Base-by-base conservation (phyloP, 2,329 filamentous ascomycete genomes). In the Neonectria punicea region DNA sequence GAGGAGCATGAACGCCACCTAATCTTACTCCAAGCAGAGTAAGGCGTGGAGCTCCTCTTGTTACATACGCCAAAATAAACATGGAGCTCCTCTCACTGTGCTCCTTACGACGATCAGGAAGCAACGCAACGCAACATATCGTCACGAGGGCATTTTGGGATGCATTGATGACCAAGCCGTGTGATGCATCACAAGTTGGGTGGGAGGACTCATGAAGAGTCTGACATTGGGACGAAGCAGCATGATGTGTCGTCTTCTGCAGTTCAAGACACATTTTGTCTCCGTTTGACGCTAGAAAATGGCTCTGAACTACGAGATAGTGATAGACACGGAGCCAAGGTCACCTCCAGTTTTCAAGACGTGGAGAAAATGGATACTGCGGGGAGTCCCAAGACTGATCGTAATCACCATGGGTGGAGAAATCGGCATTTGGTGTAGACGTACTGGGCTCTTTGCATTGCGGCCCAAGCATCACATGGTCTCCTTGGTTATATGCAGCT, bases 21-120 rank as follows among this genome's bases (percentile, higher is more conserved):
- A 30, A 5, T 3, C 32, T 7, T 22, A 34, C 32, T 22, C 39
- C 28, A 51, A 44, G 43, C 9, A 44, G 25, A 6, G 47, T n/a
- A 20, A 47, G 30, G 34, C 49, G 58, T 28, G 58, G 58, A 61
- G 58, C 58, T 61, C 58, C 58, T 61, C 58, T 50, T 50, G 13
- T 28, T 10, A 32, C 13, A 11, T 4, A 41, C 46, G 41, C 34
- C 56, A 41, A 59, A 22, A 32, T 39, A 47, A 44, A 22, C 50
- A 39, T 34, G 50, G 58, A 61, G 58, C 58, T 61, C 58, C 58
- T 53, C 58, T 47, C 51, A 18, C 41, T 47, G 47, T 28, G 47
- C 49, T 54, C 18, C 32, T 16, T 41, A 20, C 3, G 18, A 28
- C 9, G 32, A 22, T 18, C 32, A 18, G 34, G 25, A 28, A 41